Conservation (phyloP, 1,139 yeast genomes). For the Yamadazyma sp. region DNA sequence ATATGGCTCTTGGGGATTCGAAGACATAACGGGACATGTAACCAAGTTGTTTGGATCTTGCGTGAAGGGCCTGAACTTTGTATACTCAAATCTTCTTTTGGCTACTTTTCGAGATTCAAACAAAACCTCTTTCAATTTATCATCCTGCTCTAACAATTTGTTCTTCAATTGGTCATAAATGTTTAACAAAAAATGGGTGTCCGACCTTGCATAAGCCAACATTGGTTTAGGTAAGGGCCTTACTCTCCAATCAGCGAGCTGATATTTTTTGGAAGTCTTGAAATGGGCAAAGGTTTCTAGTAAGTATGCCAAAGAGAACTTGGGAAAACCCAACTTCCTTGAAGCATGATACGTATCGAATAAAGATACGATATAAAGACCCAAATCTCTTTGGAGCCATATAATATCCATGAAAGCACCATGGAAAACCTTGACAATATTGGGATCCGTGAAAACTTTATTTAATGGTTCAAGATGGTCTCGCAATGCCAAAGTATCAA, state of each 20-base stretch:
- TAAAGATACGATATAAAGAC: constrained; percentile 82
- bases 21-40: constrained; percentile 50
- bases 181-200: constrained; percentile 85
- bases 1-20: constrained; percentile 56
- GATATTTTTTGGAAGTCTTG: constrained; percentile 91
- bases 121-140: constrained; percentile 50
- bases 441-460: constrained; percentile 75
- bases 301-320: constrained; percentile 80
- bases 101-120: constrained; percentile 82
- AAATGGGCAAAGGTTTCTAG: constrained; percentile 80
- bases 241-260: constrained; percentile 94
- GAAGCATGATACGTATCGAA: constrained; percentile 96
- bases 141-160: constrained; percentile 46
- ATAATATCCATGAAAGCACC: constrained; percentile 97
- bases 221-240: constrained; percentile 80
- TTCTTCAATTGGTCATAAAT: constrained; percentile 77
- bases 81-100: constrained; percentile 74
- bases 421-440: constrained; percentile 82
- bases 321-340: constrained; percentile 71
- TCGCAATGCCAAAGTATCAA: constrained; percentile 74
- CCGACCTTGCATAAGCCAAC: constrained; percentile 89
- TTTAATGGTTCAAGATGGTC: constrained; percentile 71
- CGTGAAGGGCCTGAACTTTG: constrained; percentile 54
- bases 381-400: constrained; percentile 96
- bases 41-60: constrained; percentile 26